Conservation (phyloP, 441 rosid species). For the Euphorbia schlechtendalii region DNA sequence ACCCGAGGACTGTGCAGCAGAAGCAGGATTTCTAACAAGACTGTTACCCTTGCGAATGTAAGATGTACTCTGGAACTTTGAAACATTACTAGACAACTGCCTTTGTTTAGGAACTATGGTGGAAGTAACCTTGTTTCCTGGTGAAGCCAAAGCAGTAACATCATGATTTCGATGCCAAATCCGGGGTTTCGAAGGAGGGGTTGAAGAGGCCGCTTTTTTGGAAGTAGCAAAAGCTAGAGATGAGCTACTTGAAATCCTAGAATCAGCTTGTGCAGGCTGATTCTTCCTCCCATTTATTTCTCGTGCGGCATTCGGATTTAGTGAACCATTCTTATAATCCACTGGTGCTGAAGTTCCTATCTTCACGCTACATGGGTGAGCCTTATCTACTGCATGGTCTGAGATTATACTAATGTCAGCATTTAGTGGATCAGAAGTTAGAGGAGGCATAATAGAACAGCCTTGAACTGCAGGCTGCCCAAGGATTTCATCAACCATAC, state of each 20-base stretch:
- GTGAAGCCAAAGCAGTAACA: slow-evolving; percentile 28
- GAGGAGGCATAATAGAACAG: slow-evolving; percentile 28
- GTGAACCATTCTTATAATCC: slow-evolving; percentile 25
- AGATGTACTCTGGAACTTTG: slow-evolving; percentile 35
- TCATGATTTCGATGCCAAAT: slow-evolving; percentile 67
- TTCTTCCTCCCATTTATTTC: slow-evolving; percentile 34
- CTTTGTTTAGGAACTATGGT: slow-evolving; percentile 33
- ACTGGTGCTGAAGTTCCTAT: slow-evolving; percentile 19
- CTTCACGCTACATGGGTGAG: slow-evolving; percentile 18
- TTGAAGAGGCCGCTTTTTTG: slow-evolving; percentile 37
- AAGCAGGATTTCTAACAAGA: slow-evolving; percentile 68
- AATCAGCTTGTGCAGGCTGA: slow-evolving; percentile 26
- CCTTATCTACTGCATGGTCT: slow-evolving; percentile 15
- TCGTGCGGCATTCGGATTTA: slow-evolving; percentile 16
- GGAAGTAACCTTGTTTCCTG: slow-evolving; percentile 37
- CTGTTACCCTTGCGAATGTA: slow-evolving; percentile 94
- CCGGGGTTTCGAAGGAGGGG: slow-evolving; percentile 35
- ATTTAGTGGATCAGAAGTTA: slow-evolving; percentile 23
- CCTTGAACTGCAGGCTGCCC: slow-evolving; percentile 32
- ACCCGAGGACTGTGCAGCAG: slow-evolving; percentile 36
- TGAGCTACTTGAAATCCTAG: slow-evolving; percentile 31
- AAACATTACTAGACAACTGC: slow-evolving; percentile 32
- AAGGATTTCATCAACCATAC: slow-evolving; percentile 23
- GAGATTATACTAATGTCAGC: slow-evolving; percentile 23
- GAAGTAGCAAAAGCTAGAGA: slow-evolving; percentile 34